Evolutionary conservation across 768 basidiomycete genomes (phyloP), one percentile per base, ranked within the genome.

Genomic region (Piloderma croceum): DNA sequence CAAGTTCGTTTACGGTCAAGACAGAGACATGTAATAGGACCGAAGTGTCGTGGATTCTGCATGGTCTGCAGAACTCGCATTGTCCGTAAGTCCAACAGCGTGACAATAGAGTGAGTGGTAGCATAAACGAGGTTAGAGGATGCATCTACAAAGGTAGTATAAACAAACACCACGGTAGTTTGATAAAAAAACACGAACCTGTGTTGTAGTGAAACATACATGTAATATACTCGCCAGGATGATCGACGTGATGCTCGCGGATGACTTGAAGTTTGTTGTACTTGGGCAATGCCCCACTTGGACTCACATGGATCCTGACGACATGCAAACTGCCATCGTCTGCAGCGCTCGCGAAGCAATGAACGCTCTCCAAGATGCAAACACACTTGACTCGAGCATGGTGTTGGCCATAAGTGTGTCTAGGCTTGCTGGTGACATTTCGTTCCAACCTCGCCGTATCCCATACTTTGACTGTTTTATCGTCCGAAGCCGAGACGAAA

Each of bases 381-480:
- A 96, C 61, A 51, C 75, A 66, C 57, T 75, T 74, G 39, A 80
- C 71, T 13, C 74, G 71, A 0, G 85, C 82, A 50, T 89, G 80
- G 51, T 84, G 78, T 36, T 81, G 74, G n/a, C 68, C 66, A 55
- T 84, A 83, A 2, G 81, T 82, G 54, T 83, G 74, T 47, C 83
- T 58, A 40, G 78, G 79, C 67, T 89, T 89, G 57, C 85, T 84
- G 17, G 92, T 90, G 13, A 96, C 89, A 60, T 91, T 97, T 42
- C 93, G 75, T 56, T 97, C 94, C 33, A 98, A 70, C n/a, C 91
- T 72, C 6, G 89, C 86, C 2, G 91, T 85, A 48, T 90, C 86
- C 91, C 91, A 96, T 31, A 88, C 73, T 59, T 91, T 93, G 54
- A 93, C 81, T 0, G 88, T 92, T 66, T 88, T 89, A 61, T 98